Evolutionary conservation across 169 alveolate species (phyloP).

Genomic region (Babesia sp.): DNA sequence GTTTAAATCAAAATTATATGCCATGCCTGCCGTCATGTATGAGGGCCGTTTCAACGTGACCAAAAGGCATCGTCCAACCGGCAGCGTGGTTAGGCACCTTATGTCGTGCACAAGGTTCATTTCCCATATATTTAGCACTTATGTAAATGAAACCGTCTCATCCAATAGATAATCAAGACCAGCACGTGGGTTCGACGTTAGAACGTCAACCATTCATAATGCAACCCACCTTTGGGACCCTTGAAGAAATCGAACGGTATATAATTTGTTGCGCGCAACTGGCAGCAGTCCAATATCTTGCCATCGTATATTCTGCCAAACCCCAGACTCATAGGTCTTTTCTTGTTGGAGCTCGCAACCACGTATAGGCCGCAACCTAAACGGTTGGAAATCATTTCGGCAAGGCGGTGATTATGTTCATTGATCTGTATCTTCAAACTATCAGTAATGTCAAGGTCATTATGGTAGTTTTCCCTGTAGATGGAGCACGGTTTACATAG

Average conservation of each 20-base stretch:
- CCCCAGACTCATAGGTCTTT: constrained; percentile 58
- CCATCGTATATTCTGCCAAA: constrained; percentile 57
- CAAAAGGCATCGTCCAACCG: too few relatives aligned
- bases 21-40: too few relatives aligned
- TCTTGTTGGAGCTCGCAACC: constrained; percentile 60
- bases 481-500: constrained; percentile 23
- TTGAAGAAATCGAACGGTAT: constrained; percentile 42
- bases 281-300: constrained; percentile 47
- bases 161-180: too few relatives aligned
- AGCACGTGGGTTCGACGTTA: too few relatives aligned
- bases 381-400: constrained; percentile 38
- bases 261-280: constrained; percentile 26
- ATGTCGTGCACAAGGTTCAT: too few relatives aligned
- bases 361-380: constrained; percentile 58
- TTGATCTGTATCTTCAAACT: constrained; percentile 28
- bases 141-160: too few relatives aligned
- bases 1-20: too few relatives aligned
- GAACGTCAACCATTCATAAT: too few relatives aligned
- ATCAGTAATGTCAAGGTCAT: constrained; percentile 11
- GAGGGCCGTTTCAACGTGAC: too few relatives aligned
- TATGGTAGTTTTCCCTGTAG: constrained; percentile 36
- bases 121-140: too few relatives aligned
- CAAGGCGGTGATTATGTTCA: constrained; percentile 37
- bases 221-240: constrained; percentile 29
- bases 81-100: too few relatives aligned